Percentiles rank a stretch among this genome's conserved stretches.
These are phyloP conservation scores for Blastobotrys chiropterorum DNA, from an alignment of 805 yeast genomes.

Conservation along the genomic window DNA sequence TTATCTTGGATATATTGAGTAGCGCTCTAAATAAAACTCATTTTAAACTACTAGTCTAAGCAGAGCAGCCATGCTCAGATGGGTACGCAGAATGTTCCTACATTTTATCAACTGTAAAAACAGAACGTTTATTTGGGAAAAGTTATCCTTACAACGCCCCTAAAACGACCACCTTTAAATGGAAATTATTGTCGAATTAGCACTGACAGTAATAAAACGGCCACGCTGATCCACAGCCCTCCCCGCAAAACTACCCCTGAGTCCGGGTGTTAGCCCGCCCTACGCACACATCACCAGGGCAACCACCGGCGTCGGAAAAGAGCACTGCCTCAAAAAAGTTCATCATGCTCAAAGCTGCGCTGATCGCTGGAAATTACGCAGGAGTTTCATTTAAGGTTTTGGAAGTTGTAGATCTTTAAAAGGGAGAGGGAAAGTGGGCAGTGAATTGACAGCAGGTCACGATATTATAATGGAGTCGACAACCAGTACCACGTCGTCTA, in stretches of 20 bases:
- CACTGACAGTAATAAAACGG: too few relatives aligned
- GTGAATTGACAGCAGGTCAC: background rate
- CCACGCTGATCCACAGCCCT: background rate
- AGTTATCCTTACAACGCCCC: too few relatives aligned
- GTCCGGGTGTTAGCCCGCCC: background rate
- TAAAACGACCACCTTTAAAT: too few relatives aligned
- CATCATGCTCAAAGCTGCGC: background rate
- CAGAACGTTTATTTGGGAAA: too few relatives aligned
- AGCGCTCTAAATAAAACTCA: too few relatives aligned
- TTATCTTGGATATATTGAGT: too few relatives aligned
- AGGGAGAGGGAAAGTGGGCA: background rate
- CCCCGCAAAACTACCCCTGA: background rate
- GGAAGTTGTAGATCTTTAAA: background rate
- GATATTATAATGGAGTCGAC: background rate
- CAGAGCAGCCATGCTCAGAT: too few relatives aligned
- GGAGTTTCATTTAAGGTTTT: background rate
- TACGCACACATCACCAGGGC: too few relatives aligned
- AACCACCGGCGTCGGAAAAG: background rate
- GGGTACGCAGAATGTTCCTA: too few relatives aligned
- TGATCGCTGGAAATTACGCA: background rate
- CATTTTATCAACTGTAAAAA: too few relatives aligned
- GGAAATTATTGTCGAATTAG: too few relatives aligned
- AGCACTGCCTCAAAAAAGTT: background rate
- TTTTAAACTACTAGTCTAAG: too few relatives aligned
- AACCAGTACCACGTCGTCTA: background rate